Evolutionary conservation across 768 basidiomycete species (phyloP).

Genomic region (Daedaleopsis sinensis): DNA sequence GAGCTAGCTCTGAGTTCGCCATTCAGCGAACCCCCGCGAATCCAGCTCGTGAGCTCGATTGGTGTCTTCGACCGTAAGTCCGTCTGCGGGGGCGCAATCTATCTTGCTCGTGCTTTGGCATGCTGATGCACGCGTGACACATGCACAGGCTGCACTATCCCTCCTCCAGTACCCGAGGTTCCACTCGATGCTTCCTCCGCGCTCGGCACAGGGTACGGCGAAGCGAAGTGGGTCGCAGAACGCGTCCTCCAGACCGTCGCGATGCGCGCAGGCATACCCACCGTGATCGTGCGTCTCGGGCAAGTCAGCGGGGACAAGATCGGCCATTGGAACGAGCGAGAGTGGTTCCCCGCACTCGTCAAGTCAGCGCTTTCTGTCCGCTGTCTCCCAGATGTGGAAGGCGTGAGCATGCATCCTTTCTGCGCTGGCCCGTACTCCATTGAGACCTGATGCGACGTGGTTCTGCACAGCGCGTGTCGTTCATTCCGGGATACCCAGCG

Average conservation of each 20-base stretch:
- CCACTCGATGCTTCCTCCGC: slow-evolving; percentile 7
- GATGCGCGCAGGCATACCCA: slow-evolving; percentile 29
- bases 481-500: slow-evolving; percentile 1
- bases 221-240: slow-evolving; percentile 44
- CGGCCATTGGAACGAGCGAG: slow-evolving; percentile 45
- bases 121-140: neutral
- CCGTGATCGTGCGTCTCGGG: slow-evolving; percentile 44
- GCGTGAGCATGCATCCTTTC: slow-evolving; percentile 27
- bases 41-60: slow-evolving; percentile 26
- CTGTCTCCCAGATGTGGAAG: slow-evolving; percentile 36
- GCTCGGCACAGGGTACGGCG: slow-evolving; percentile 36
- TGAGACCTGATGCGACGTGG: neutral
- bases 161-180: slow-evolving; percentile 1
- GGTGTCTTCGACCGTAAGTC: slow-evolving; percentile 19
- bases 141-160: slow-evolving; percentile 3
- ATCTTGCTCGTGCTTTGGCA: neutral
- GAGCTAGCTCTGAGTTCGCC: slow-evolving; percentile 22
- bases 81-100: neutral
- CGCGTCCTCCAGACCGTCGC: slow-evolving; percentile 36
- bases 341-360: slow-evolving; percentile 49
- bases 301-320: slow-evolving; percentile 44
- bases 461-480: neutral
- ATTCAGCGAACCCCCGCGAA: slow-evolving; percentile 5
- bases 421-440: neutral
- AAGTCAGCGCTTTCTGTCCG: slow-evolving; percentile 30